Evolutionary conservation across 2,329 filamentous ascomycete genomes (phyloP).

Genomic region (Epichloe sibirici): DNA sequence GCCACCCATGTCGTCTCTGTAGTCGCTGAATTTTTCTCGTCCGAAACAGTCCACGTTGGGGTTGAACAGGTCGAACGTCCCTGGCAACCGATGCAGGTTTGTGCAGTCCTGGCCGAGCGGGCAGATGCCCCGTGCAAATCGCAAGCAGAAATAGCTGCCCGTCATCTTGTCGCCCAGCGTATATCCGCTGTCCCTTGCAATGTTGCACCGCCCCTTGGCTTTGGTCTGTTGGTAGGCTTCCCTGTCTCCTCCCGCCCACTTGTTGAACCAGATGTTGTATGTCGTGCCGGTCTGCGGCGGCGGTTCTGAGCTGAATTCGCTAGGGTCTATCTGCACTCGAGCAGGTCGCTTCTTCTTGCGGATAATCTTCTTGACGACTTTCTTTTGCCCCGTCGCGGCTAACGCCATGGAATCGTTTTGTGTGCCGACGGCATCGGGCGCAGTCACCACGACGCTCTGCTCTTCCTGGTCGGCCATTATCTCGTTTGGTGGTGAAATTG

Average conservation of each 20-base stretch:
- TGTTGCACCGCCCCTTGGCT: constrained; percentile 76
- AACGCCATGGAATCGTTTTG: constrained; percentile 20
- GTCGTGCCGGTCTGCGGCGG: constrained; percentile 88
- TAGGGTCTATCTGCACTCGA: constrained; percentile 78
- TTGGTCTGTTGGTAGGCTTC: constrained; percentile 85
- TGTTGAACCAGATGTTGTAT: constrained; percentile 91
- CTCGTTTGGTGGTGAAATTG: not conserved
- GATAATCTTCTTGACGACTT: constrained; percentile 72
- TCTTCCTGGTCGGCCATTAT: constrained; percentile 21
- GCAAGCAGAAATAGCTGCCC: constrained; percentile 85
- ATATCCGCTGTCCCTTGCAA: constrained; percentile 68
- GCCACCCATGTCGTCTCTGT: constrained; percentile 95
- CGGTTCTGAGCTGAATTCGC: constrained; percentile 68
- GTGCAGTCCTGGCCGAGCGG: constrained; percentile 87
- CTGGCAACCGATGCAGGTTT: constrained; percentile 81
- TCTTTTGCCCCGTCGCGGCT: constrained; percentile 38
- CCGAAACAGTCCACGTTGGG: constrained; percentile 87
- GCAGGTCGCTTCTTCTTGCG: constrained; percentile 84
- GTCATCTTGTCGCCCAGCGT: constrained; percentile 64
- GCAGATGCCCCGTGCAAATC: constrained; percentile 72
- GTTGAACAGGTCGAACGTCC: constrained; percentile 79
- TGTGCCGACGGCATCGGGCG: not conserved
- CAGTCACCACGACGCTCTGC: constrained; percentile 11
- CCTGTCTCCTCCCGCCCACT: constrained; percentile 90
- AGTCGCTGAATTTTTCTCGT: constrained; percentile 83